A percentile compares a stretch with the other conserved stretches of the same genome.
Conservation (phyloP, 2,329 filamentous ascomycete species). For the Cryphonectria naterciae region DNA sequence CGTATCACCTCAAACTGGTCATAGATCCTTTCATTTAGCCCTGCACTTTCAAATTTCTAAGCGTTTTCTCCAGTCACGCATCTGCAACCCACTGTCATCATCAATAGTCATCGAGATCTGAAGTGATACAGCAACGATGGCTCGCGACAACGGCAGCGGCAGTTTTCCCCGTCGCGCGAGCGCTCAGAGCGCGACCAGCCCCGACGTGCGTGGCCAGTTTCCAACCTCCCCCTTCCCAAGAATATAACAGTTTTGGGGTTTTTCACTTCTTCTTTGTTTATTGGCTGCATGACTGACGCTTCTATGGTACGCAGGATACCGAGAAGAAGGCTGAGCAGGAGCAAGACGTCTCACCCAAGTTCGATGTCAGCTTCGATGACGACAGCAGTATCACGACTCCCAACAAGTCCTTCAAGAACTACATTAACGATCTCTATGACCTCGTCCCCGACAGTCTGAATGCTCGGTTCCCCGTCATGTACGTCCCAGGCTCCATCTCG, state of each 20-base stretch:
- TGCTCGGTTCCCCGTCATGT: not conserved
- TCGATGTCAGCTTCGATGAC: not conserved
- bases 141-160: conserved; percentile 19
- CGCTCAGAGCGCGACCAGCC: not conserved
- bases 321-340: not conserved
- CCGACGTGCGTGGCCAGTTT: not conserved
- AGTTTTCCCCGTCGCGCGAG: conserved; percentile 6
- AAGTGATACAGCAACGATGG: conserved; percentile 11
- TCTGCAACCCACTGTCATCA: not conserved
- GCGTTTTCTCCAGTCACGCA: not conserved
- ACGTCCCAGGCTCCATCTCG: not conserved
- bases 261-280: no score
- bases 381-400: not conserved
- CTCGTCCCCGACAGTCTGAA: conserved; percentile 4
- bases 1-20: not conserved
- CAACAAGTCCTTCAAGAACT: not conserved
- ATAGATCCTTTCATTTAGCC: not conserved
- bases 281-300: not conserved
- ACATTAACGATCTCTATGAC: conserved; percentile 4
- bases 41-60: not conserved
- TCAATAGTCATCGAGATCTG: not conserved
- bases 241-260: no score
- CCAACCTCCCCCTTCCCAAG: no score
- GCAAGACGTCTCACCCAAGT: not conserved
- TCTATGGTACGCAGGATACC: not conserved